A percentile compares a stretch with the other conserved stretches of the same genome.
Evolutionary conservation across 768 basidiomycete species (phyloP).

Genomic region (Calocybe indica): DNA sequence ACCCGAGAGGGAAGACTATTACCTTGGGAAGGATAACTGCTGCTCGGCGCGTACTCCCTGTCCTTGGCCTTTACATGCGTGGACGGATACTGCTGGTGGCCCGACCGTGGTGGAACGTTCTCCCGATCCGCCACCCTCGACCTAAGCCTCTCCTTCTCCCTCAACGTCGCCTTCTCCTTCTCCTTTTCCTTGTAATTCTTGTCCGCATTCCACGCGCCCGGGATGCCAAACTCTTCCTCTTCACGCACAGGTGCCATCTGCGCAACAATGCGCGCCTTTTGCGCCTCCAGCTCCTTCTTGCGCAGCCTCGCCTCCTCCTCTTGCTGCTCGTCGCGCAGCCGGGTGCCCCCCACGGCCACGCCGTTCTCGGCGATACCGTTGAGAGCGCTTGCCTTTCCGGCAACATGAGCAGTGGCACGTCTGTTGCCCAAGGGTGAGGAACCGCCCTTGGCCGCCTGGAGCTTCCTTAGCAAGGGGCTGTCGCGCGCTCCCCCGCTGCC

Average conservation of each 20-base stretch:
- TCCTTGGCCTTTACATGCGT: neutral
- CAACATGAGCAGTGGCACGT: constrained; percentile 18
- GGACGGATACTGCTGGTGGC: neutral
- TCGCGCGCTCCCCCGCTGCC: constrained; percentile 17
- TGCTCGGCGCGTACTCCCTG: neutral
- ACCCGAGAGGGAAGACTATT: neutral
- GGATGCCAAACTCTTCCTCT: constrained; percentile 22
- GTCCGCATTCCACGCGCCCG: constrained; percentile 8
- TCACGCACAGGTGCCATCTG: constrained; percentile 77
- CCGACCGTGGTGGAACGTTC: constrained; percentile 20
- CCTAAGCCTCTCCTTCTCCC: constrained; percentile 16
- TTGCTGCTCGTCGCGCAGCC: constrained; percentile 18
- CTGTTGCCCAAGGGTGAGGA: constrained; percentile 45
- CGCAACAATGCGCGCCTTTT: constrained; percentile 90
- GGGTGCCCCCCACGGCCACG: constrained; percentile 20
- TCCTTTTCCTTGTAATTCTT: constrained; percentile 17
- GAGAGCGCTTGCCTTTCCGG: constrained; percentile 19
- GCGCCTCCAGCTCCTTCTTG: constrained; percentile 79
- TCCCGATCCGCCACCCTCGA: constrained; percentile 20
- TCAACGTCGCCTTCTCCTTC: constrained; percentile 17
- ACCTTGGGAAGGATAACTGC: constrained; percentile 6
- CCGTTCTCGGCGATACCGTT: constrained; percentile 38
- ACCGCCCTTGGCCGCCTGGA: constrained; percentile 46
- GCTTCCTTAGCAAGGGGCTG: constrained; percentile 43
- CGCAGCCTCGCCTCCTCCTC: constrained; percentile 31